Evolutionary conservation across 1,139 yeast genomes (phyloP).

Genomic region (Scheffersomyces quercinus): DNA sequence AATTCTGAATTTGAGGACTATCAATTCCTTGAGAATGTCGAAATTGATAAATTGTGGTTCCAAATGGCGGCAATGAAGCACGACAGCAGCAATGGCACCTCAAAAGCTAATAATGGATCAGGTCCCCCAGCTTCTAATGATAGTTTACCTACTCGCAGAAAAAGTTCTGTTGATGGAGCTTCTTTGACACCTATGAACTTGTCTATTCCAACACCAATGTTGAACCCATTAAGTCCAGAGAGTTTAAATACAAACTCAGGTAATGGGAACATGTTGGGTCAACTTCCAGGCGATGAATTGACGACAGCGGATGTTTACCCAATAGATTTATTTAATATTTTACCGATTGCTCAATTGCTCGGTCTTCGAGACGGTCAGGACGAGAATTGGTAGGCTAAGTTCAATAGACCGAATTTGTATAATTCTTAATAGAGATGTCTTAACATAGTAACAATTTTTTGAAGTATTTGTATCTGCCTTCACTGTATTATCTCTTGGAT

Average conservation of each 20-base stretch:
- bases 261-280: not conserved
- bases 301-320: slow-evolving; percentile 1
- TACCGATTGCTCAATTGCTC: slow-evolving; percentile 12
- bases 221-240: slow-evolving; percentile 7
- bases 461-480: too few species aligned
- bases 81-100: slow-evolving; percentile 11
- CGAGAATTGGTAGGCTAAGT: slow-evolving; percentile 3
- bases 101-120: slow-evolving; percentile 1
- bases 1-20: slow-evolving; percentile 11
- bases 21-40: slow-evolving; percentile 30
- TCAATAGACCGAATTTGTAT: too few species aligned
- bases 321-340: slow-evolving; percentile 8
- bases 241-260: slow-evolving; percentile 4
- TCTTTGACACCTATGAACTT: not conserved
- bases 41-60: slow-evolving; percentile 42
- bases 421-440: too few species aligned
- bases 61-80: slow-evolving; percentile 38
- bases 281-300: not conserved
- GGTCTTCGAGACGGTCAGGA: slow-evolving; percentile 7
- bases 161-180: not conserved
- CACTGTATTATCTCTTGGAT: too few species aligned
- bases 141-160: not conserved
- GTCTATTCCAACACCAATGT: not conserved
- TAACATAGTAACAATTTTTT: too few species aligned
- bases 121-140: not conserved